These are phyloP conservation scores for Phytophthora pini DNA, from an alignment of 352 stramenopile species.

Conservation along the genomic window DNA sequence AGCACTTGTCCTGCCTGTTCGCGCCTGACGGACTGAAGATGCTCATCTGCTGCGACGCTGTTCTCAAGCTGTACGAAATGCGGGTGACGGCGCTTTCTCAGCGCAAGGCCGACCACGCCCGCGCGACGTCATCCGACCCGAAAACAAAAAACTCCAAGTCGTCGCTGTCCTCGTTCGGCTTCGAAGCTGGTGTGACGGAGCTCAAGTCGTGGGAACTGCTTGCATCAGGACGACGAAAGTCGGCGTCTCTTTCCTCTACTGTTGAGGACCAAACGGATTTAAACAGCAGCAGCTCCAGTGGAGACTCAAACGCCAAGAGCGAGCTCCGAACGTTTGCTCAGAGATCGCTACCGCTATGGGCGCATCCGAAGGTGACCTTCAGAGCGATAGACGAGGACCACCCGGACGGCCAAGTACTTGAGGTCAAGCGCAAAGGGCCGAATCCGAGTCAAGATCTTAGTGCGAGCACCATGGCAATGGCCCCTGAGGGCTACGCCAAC, in stretches of 20 bases:
- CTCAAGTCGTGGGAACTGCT: constrained; percentile 72
- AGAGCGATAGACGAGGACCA: constrained; percentile 57
- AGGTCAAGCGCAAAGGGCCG: constrained; percentile 79
- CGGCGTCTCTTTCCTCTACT: constrained; percentile 23
- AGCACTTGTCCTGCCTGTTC: constrained; percentile 73
- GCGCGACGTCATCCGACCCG: constrained; percentile 30
- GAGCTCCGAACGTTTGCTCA: constrained; percentile 76
- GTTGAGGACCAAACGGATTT: constrained; percentile 13
- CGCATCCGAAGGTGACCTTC: constrained; percentile 79
- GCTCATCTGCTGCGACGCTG: constrained; percentile 64
- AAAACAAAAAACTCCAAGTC: constrained; percentile 59
- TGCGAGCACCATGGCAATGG: constrained; percentile 34
- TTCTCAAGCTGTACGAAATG: constrained; percentile 77
- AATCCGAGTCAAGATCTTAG: constrained; percentile 52
- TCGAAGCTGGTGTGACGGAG: constrained; percentile 67
- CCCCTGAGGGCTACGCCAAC: constrained; percentile 38
- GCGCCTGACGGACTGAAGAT: constrained; percentile 69
- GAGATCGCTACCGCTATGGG: constrained; percentile 72
- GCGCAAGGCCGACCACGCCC: constrained; percentile 41
- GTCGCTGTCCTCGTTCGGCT: constrained; percentile 62
- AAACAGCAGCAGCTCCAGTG: constrained; percentile 4
- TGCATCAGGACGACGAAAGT: constrained; percentile 36
- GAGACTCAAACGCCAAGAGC: constrained; percentile 47
- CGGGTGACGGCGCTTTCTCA: constrained; percentile 39
- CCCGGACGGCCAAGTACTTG: constrained; percentile 60